A percentile compares a stretch with the other conserved stretches of the same genome.
Conservation (phyloP, 176 grass and related monocot species). For the Saccharum officinarum region DNA sequence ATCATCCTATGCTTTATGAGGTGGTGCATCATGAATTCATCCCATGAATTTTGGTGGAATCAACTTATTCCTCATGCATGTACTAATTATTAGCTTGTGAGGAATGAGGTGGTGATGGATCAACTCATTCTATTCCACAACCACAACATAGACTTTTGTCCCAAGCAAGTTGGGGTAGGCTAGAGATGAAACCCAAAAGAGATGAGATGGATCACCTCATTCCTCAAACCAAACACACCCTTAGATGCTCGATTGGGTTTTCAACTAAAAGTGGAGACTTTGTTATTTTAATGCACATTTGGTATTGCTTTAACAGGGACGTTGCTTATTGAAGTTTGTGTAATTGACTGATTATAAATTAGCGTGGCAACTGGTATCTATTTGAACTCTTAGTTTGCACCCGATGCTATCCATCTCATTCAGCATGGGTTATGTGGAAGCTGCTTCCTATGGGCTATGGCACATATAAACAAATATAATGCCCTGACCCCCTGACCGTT, state of each 20-base stretch:
- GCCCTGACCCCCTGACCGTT: background rate
- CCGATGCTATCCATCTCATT: background rate
- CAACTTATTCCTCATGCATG: no score
- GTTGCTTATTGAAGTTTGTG: background rate
- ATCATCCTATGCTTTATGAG: background rate
- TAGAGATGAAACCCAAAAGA: no score
- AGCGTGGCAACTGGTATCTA: background rate
- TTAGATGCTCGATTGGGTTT: background rate
- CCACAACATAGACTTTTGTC: no score
- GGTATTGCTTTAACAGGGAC: background rate
- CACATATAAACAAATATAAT: slow-evolving; percentile 1
- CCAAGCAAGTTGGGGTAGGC: no score
- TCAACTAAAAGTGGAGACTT: slow-evolving; percentile 4
- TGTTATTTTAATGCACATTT: background rate
- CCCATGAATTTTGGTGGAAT: no score
- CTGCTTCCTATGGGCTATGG: background rate
- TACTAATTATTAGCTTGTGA: no score
- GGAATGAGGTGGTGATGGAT: no score
- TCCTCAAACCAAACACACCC: no score
- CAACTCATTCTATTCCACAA: no score
- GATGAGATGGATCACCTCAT: background rate
- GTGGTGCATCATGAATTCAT: no score
- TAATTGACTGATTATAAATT: background rate
- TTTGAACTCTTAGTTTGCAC: background rate
- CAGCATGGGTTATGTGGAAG: background rate